Conservation (phyloP, 306 rosid genomes). For the Adenanthera pavonina region DNA sequence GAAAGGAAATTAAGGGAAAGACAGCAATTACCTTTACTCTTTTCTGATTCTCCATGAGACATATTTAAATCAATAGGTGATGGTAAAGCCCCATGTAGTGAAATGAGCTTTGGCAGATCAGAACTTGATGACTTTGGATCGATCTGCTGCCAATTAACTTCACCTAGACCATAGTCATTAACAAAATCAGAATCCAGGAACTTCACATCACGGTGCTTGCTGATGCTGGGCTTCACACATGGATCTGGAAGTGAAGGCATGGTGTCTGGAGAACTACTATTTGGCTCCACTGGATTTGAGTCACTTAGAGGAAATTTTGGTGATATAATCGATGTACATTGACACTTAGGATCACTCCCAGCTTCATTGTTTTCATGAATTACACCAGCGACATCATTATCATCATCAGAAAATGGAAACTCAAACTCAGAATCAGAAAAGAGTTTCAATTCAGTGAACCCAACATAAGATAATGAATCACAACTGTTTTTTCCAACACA, state of each 20-base stretch:
- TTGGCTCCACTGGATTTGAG: slow-evolving; percentile 40
- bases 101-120: slow-evolving; percentile 52
- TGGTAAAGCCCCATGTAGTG: slow-evolving; percentile 45
- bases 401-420: slow-evolving; percentile 61
- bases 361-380: slow-evolving; percentile 41
- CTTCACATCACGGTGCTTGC: slow-evolving; percentile 38
- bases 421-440: slow-evolving; percentile 77
- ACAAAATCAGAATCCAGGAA: slow-evolving; percentile 35
- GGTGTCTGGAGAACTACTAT: slow-evolving; percentile 29
- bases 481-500: slow-evolving; percentile 34
- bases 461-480: slow-evolving; percentile 46
- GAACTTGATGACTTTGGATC: slow-evolving; percentile 44
- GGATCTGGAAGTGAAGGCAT: slow-evolving; percentile 47
- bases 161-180: slow-evolving; percentile 36
- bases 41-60: slow-evolving; percentile 39
- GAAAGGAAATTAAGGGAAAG: slow-evolving; percentile 37
- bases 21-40: slow-evolving; percentile 30
- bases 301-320: slow-evolving; percentile 37
- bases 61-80: slow-evolving; percentile 41
- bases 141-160: slow-evolving; percentile 43
- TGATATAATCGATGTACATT: slow-evolving; percentile 38
- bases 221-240: slow-evolving; percentile 45
- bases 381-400: slow-evolving; percentile 44
- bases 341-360: slow-evolving; percentile 39
- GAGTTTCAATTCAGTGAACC: slow-evolving; percentile 54